A percentile compares a stretch with the other conserved stretches of the same genome.
These are phyloP conservation scores for Orobanche coerulescens DNA, from an alignment of 257 asterid species.

Conservation along the genomic window DNA sequence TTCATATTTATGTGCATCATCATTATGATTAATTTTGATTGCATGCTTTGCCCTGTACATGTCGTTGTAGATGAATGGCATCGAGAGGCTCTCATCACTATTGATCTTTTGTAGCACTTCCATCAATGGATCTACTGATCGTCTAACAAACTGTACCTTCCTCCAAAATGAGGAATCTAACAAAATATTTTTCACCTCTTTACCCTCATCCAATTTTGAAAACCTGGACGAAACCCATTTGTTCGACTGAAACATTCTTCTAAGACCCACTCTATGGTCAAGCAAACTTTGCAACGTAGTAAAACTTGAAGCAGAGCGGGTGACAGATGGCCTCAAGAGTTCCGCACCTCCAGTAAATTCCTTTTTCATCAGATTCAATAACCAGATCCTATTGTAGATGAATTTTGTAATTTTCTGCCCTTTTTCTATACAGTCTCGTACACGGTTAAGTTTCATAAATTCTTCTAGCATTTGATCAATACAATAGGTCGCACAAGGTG, in stretches of 20 bases:
- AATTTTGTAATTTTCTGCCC: constrained; percentile 74
- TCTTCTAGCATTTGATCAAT: constrained; percentile 69
- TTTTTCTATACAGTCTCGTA: constrained; percentile 66
- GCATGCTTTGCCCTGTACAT: constrained; percentile 68
- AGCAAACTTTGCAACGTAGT: constrained; percentile 65
- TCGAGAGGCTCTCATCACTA: constrained; percentile 60
- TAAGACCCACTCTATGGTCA: constrained; percentile 66
- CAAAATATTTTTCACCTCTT: constrained; percentile 69
- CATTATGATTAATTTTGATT: constrained; percentile 60
- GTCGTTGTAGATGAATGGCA: constrained; percentile 68
- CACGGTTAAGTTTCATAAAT: constrained; percentile 57
- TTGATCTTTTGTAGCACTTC: constrained; percentile 69
- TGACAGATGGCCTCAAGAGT: constrained; percentile 56
- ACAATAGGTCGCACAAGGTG: constrained; percentile 79
- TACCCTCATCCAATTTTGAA: constrained; percentile 73
- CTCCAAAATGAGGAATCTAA: constrained; percentile 81
- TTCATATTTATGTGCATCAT: constrained; percentile 64
- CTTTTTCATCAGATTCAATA: constrained; percentile 67
- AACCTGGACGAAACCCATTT: constrained; percentile 70
- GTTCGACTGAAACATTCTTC: constrained; percentile 70
- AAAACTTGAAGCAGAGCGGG: constrained; percentile 61
- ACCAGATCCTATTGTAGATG: constrained; percentile 65
- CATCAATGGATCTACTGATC: constrained; percentile 69
- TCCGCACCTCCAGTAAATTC: constrained; percentile 83
- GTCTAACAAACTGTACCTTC: constrained; percentile 59